Base-by-base conservation (phyloP, 805 yeast genomes). In the Lachancea cidri region DNA sequence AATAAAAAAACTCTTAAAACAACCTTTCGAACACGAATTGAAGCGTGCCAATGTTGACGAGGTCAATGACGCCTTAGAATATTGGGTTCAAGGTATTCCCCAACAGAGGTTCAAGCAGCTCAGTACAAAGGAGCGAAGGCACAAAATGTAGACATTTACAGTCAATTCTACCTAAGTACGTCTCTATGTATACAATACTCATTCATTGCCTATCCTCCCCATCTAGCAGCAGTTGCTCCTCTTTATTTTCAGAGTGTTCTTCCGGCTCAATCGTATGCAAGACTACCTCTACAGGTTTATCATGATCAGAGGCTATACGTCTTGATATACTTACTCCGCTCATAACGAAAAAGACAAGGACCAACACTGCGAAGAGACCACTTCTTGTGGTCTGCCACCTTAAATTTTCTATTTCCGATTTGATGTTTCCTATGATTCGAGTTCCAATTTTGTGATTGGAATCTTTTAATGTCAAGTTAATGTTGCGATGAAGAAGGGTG, bases 381-480 rank as follows among this genome's bases (percentile, higher is more conserved):
- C 93, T 76, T 42, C 96, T 72, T 1, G 96, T 88, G 34, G 91
- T 78, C 55, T 86, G 87, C 98, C 98, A 91, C 53, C 98, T 72
- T 46, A 91, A 71, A 44, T 81, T 78, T 64, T 91, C 98, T 43
- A 87, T 85, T 42, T 87, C 93, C 0, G 93, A 81, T 56, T 86
- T 78, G 58, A 88, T 75, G 5, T 86, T 93, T 25, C 93, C 80
- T 46, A 81, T 78, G 50, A 93, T 72, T 50, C 84, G 84, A 4
- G 93, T 84, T 17, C 85, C 77, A 44, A 91, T 89, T 50, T 86
- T 81, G 64, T 87, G 88, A 50, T 84, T 81, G 35, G 91, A 73
- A 54, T 85, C 95, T 55, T 86, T 94, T 40, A 88, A 78, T 47
- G 76, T 74, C 47, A 85, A 66, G 56, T 81, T 79, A 32, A 86